Evolutionary conservation across 352 stramenopile genomes (phyloP).

Genomic region (Pythium scleroteichum): DNA sequence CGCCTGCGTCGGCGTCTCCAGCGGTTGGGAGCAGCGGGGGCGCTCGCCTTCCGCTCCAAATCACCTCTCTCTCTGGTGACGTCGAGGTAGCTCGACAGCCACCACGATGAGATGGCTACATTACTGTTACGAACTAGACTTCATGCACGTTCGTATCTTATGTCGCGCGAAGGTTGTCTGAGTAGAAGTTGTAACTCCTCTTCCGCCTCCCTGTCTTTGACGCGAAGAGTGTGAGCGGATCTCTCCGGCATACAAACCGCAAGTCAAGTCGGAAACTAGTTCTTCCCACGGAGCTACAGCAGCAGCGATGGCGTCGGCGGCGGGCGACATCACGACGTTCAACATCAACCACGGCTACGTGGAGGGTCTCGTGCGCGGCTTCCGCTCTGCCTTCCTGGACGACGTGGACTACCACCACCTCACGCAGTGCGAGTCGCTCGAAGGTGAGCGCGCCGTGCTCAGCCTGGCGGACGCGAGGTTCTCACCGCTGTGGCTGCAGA

Average conservation of each 20-base stretch:
- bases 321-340: conserved; percentile 94
- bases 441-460: conserved; percentile 49
- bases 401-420: conserved; percentile 91
- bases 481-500: conserved; percentile 34
- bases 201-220: conserved; percentile 1
- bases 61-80: no score
- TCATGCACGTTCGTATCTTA: background rate
- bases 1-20: no score
- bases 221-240: background rate
- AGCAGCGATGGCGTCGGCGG: conserved; percentile 38
- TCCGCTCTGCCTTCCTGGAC: conserved; percentile 89
- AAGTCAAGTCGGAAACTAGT: background rate
- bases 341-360: conserved; percentile 98
- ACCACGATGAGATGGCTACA: background rate
- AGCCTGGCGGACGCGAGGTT: no score
- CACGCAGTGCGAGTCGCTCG: conserved; percentile 89
- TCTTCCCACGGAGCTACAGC: no score
- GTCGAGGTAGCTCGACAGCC: no score
- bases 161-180: background rate
- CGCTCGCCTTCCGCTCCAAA: no score
- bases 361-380: conserved; percentile 96
- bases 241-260: background rate
- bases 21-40: no score
- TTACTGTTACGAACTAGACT: background rate
- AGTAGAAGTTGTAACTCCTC: background rate